Evolutionary conservation across 129 eudicot species (phyloP).

Genomic region (Flaveria sonorensis): DNA sequence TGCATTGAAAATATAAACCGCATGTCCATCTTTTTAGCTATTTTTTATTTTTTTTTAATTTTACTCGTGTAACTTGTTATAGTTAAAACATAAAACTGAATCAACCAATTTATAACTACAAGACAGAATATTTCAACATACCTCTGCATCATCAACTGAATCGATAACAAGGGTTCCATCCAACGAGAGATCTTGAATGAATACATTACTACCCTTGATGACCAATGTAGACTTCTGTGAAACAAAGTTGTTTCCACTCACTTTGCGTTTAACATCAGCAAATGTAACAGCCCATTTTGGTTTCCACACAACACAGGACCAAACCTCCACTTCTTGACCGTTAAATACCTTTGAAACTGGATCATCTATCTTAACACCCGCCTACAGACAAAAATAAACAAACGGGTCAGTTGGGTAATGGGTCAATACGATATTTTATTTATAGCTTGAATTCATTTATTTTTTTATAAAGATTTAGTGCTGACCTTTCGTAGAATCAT

Average conservation of each 20-base stretch:
- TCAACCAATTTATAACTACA: constrained; percentile 11
- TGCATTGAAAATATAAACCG: not conserved
- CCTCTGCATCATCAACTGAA: constrained; percentile 80
- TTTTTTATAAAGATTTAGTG: not conserved
- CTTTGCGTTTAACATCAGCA: constrained; percentile 68
- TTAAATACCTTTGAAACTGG: constrained; percentile 61
- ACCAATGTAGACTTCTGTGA: constrained; percentile 75
- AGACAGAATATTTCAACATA: constrained; percentile 19
- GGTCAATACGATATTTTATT: not conserved
- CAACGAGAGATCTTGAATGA: constrained; percentile 65
- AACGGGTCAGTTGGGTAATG: not conserved
- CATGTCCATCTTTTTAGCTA: not conserved
- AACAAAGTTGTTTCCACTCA: constrained; percentile 58
- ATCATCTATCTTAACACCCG: constrained; percentile 76
- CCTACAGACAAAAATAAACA: constrained; percentile 42
- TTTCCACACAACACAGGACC: constrained; percentile 81
- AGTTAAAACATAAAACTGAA: not conserved
- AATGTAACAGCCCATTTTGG: constrained; percentile 91
- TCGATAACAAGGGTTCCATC: constrained; percentile 79
- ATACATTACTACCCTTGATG: constrained; percentile 59
- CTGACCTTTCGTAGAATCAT: constrained; percentile 67
- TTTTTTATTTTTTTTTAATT: not conserved
- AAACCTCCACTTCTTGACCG: constrained; percentile 93
- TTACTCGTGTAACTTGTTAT: not conserved
- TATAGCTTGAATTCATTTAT: not conserved